Percentiles rank a stretch among this genome's conserved stretches.
phyloP scores from a whole-genome alignment of 129 eudicot genomes.

The Arctium lappa region DNA sequence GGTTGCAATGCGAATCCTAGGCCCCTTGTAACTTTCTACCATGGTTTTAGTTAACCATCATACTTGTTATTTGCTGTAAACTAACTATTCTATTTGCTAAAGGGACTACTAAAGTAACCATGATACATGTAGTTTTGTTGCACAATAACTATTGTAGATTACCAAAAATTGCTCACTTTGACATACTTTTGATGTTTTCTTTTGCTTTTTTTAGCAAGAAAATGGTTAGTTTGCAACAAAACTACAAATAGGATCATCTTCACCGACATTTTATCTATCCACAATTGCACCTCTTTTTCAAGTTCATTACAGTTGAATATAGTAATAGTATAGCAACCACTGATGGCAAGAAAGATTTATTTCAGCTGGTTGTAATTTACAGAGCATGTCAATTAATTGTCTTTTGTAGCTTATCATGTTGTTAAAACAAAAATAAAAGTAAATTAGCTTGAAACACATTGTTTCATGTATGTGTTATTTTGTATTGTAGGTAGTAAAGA shows the following conservation, averaged over 20 bases:
- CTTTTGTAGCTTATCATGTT: not conserved
- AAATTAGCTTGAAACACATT: not conserved
- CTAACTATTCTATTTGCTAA: too few relatives aligned
- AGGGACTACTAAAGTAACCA: too few relatives aligned
- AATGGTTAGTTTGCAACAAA: not conserved
- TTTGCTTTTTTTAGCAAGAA: too few relatives aligned
- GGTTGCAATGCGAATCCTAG: too few relatives aligned
- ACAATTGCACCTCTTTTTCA: not conserved
- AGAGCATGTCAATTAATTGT: not conserved
- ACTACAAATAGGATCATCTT: not conserved
- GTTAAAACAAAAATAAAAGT: not conserved
- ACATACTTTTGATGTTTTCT: too few relatives aligned
- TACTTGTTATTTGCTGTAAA: too few relatives aligned
- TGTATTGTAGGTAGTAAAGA: conserved; percentile 59
- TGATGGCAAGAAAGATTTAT: not conserved
- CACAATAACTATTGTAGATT: too few relatives aligned
- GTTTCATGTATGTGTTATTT: not conserved
- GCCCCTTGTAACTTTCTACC: too few relatives aligned
- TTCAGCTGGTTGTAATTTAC: not conserved
- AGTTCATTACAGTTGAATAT: not conserved
- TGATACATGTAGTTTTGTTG: too few relatives aligned
- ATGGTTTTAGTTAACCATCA: too few relatives aligned
- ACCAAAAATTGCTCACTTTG: too few relatives aligned
- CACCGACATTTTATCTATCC: not conserved
- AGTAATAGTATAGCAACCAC: not conserved